These are phyloP conservation scores for Fusarium sp. DNA, from an alignment of 2,329 filamentous ascomycete species.

Conservation along the genomic window DNA sequence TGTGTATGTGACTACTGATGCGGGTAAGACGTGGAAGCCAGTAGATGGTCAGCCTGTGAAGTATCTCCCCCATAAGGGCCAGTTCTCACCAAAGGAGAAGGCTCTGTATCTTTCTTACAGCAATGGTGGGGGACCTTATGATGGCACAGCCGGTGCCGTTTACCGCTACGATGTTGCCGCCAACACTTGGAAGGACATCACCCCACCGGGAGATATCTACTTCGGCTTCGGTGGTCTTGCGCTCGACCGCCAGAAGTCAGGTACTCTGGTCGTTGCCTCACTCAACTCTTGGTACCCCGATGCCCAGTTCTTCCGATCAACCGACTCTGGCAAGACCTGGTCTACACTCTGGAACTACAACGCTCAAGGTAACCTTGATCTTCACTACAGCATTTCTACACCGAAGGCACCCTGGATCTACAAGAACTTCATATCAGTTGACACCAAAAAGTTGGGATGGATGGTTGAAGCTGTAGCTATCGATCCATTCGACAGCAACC, in stretches of 20 bases:
- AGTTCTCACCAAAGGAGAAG: conserved; percentile 60
- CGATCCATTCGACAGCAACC: conserved; percentile 66
- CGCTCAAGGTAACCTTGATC: conserved; percentile 54
- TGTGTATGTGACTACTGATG: conserved; percentile 63
- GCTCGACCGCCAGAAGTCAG: conserved; percentile 62
- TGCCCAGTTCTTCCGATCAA: conserved; percentile 64
- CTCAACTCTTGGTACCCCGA: conserved; percentile 70
- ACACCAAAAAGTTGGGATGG: conserved; percentile 65
- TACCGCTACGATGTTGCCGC: conserved; percentile 62
- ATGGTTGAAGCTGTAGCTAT: conserved; percentile 69
- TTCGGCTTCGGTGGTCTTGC: conserved; percentile 66
- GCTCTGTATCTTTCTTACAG: conserved; percentile 65
- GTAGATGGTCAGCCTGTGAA: conserved; percentile 60
- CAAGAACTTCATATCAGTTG: conserved; percentile 56
- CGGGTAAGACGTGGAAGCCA: conserved; percentile 61
- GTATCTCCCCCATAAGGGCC: conserved; percentile 64
- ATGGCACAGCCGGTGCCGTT: conserved; percentile 62
- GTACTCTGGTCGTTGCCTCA: conserved; percentile 64
- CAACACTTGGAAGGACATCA: conserved; percentile 64
- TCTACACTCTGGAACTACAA: conserved; percentile 62
- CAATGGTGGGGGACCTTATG: conserved; percentile 66
- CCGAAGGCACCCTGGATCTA: conserved; percentile 64
- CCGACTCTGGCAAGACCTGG: conserved; percentile 64
- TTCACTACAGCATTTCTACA: conserved; percentile 58
- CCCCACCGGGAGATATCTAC: conserved; percentile 59